A percentile compares a stretch with the other conserved stretches of the same genome.
Conservation (phyloP, 1,284 basidiomycete genomes). For the Cryptococcus maquisensis region DNA sequence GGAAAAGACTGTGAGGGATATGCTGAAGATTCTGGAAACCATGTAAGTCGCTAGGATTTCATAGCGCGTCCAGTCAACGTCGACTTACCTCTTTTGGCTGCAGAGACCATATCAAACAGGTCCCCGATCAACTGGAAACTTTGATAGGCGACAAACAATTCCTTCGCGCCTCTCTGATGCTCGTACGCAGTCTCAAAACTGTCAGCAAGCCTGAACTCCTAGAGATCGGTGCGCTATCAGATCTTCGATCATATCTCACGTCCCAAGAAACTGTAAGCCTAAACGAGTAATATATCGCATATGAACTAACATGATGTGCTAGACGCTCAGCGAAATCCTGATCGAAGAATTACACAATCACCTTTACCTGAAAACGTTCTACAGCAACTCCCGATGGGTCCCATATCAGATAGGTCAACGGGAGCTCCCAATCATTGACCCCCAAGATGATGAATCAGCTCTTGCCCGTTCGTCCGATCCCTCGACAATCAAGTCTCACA, state of each 20-base stretch:
- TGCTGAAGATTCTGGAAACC: conserved; percentile 81
- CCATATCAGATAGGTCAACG: conserved; percentile 77
- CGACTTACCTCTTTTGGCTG: conserved; percentile 1
- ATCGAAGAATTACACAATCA: conserved; percentile 96
- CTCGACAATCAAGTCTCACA: background rate
- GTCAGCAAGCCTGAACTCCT: conserved; percentile 89
- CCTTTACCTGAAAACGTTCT: conserved; percentile 95
- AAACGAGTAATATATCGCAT: background rate
- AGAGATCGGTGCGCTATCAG: conserved; percentile 88
- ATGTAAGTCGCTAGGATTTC: conserved; percentile 59
- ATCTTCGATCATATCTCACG: conserved; percentile 78
- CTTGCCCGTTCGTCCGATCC: background rate
- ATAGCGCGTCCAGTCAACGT: background rate
- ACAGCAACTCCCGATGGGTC: conserved; percentile 90
- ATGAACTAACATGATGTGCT: background rate
- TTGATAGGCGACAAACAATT: conserved; percentile 95
- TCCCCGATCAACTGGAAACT: conserved; percentile 87
- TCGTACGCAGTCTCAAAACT: conserved; percentile 82
- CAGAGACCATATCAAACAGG: conserved; percentile 83
- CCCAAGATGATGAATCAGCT: conserved; percentile 6
- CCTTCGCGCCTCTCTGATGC: conserved; percentile 79
- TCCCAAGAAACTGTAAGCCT: conserved; percentile 76
- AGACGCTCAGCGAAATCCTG: conserved; percentile 87
- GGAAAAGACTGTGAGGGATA: conserved; percentile 79
- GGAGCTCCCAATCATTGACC: conserved; percentile 36